phyloP scores from a whole-genome alignment of 257 asterid species.

The Echites panduratus region DNA sequence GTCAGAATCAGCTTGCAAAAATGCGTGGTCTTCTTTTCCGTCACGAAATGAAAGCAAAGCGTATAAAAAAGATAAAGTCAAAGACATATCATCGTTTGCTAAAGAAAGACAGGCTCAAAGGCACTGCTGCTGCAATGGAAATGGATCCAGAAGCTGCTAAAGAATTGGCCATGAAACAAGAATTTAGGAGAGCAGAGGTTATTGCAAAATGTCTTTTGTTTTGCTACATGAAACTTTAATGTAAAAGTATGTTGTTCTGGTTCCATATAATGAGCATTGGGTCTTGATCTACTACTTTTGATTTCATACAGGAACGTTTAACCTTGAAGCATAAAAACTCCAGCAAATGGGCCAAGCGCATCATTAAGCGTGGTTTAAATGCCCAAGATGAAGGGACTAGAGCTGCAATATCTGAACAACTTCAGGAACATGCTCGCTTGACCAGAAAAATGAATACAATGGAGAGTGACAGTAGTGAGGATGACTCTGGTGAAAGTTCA shows the following conservation, averaged over 20 bases:
- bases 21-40: slow-evolving; percentile 81
- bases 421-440: slow-evolving; percentile 65
- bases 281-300: slow-evolving; percentile 4
- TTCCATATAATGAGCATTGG: neutral
- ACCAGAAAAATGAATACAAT: slow-evolving; percentile 77
- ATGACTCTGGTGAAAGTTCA: slow-evolving; percentile 53
- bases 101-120: slow-evolving; percentile 67
- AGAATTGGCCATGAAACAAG: slow-evolving; percentile 75
- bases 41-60: slow-evolving; percentile 75
- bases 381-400: slow-evolving; percentile 84
- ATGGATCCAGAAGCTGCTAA: slow-evolving; percentile 86
- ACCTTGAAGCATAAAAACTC: slow-evolving; percentile 78
- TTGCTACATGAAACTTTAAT: neutral
- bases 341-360: slow-evolving; percentile 80
- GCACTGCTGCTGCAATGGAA: slow-evolving; percentile 36
- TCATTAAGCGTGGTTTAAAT: slow-evolving; percentile 63
- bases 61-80: slow-evolving; percentile 80
- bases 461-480: slow-evolving; percentile 72
- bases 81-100: slow-evolving; percentile 71
- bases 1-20: slow-evolving; percentile 60
- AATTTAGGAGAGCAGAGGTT: slow-evolving; percentile 80
- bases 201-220: slow-evolving; percentile 8
- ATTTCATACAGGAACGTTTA: slow-evolving; percentile 70
- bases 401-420: slow-evolving; percentile 79
- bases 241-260: neutral